Conservation (phyloP, 257 asterid species). For the Plectranthus barbatus region DNA sequence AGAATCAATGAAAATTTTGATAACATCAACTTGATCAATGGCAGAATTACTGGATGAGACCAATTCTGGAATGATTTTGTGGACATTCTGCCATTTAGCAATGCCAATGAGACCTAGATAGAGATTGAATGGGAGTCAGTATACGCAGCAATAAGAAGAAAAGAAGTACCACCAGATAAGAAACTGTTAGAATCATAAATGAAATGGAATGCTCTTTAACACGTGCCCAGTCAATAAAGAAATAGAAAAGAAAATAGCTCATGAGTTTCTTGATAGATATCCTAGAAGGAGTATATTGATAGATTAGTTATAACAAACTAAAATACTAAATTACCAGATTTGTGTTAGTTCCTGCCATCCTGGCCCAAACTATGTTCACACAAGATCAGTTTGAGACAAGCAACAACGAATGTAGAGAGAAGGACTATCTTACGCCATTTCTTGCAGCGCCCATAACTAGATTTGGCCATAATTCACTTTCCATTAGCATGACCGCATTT, state of each 20-base stretch:
- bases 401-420: neutral
- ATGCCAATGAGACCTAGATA: constrained; percentile 56
- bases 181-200: neutral
- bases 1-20: constrained; percentile 76
- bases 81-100: constrained; percentile 86
- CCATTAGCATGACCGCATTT: constrained; percentile 63
- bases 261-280: too few species aligned
- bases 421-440: constrained; percentile 44
- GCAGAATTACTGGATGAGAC: constrained; percentile 56
- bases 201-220: neutral
- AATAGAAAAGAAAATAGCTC: constrained; percentile 1
- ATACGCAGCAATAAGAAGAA: neutral
- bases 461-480: constrained; percentile 94
- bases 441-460: constrained; percentile 72
- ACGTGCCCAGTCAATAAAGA: neutral
- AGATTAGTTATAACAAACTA: neutral
- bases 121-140: constrained; percentile 4
- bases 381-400: neutral
- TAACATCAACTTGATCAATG: constrained; percentile 60
- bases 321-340: neutral
- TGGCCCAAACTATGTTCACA: neutral
- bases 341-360: constrained; percentile 6
- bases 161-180: neutral
- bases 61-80: constrained; percentile 53
- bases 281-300: neutral